phyloP scores from a whole-genome alignment of 1,284 basidiomycete genomes.

The Trametes hirsuta region DNA sequence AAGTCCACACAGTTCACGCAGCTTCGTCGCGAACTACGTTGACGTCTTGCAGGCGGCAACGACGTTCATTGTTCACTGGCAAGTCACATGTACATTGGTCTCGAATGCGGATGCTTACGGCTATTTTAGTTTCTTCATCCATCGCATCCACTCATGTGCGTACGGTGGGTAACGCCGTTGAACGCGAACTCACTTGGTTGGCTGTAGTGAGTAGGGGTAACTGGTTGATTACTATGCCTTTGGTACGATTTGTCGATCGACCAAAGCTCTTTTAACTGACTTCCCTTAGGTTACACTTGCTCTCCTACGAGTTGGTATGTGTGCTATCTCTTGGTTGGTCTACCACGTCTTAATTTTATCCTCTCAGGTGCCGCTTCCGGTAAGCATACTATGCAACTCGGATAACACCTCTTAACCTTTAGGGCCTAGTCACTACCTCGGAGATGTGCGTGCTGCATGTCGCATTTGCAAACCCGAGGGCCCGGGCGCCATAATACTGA shows the following conservation, averaged over 20 bases:
- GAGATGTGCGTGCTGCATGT: conserved; percentile 12
- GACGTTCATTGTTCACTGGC: conserved; percentile 22
- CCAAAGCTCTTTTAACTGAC: not conserved
- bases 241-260: conserved; percentile 1
- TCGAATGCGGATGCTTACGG: not conserved
- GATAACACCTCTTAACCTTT: not conserved
- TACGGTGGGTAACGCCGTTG: not conserved
- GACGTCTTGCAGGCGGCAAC: conserved; percentile 11
- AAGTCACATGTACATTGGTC: not conserved
- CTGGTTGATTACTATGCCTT: conserved; percentile 14
- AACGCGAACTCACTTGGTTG: not conserved
- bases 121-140: conserved; percentile 17
- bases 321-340: no score
- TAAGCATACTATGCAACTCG: not conserved
- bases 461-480: not conserved
- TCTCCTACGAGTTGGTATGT: conserved; percentile 18
- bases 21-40: not conserved
- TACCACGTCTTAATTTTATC: not conserved
- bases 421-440: conserved; percentile 10
- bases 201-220: conserved; percentile 19
- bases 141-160: conserved; percentile 15
- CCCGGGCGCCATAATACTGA: not conserved
- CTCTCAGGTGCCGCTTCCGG: conserved; percentile 16
- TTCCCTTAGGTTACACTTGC: conserved; percentile 10
- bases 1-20: not conserved